Evolutionary conservation across 306 rosid species (phyloP).

Genomic region (Prunus fruticosa): DNA sequence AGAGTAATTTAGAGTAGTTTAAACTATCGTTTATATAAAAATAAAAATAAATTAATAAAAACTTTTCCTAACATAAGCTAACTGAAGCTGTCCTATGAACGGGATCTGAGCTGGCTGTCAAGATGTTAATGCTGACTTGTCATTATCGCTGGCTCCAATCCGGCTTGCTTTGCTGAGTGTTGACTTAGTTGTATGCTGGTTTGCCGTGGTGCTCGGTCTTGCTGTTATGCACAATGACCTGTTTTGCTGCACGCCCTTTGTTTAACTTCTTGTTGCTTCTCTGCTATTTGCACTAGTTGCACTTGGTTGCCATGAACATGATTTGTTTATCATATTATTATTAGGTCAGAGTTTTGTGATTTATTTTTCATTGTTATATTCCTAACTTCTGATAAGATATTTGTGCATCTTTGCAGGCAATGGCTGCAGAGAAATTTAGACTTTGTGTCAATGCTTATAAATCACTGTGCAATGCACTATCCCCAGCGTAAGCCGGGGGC

Average conservation of each 20-base stretch:
- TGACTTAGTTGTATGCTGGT: background rate
- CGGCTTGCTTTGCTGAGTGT: too few species aligned
- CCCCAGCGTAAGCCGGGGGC: slow-evolving; percentile 37
- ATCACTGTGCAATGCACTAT: slow-evolving; percentile 62
- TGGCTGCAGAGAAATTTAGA: slow-evolving; percentile 84
- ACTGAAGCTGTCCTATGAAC: background rate
- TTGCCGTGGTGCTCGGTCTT: background rate
- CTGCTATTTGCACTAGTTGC: background rate
- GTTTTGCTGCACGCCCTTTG: background rate
- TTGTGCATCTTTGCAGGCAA: slow-evolving; percentile 43
- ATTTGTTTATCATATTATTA: background rate
- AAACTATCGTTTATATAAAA: too few species aligned
- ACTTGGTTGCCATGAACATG: background rate
- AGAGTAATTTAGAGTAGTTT: too few species aligned
- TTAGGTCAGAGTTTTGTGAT: background rate
- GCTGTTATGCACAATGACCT: background rate
- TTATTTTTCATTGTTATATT: background rate
- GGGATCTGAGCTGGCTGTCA: too few species aligned
- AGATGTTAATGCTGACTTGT: too few species aligned
- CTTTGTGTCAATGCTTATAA: slow-evolving; percentile 71
- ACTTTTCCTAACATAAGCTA: background rate
- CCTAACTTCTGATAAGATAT: background rate
- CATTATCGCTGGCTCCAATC: too few species aligned
- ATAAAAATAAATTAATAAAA: too few species aligned
- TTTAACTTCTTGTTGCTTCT: background rate